These are phyloP conservation scores for Penicillium macrosclerotiorum DNA, from an alignment of 495 filamentous ascomycete genomes.

Conservation along the genomic window DNA sequence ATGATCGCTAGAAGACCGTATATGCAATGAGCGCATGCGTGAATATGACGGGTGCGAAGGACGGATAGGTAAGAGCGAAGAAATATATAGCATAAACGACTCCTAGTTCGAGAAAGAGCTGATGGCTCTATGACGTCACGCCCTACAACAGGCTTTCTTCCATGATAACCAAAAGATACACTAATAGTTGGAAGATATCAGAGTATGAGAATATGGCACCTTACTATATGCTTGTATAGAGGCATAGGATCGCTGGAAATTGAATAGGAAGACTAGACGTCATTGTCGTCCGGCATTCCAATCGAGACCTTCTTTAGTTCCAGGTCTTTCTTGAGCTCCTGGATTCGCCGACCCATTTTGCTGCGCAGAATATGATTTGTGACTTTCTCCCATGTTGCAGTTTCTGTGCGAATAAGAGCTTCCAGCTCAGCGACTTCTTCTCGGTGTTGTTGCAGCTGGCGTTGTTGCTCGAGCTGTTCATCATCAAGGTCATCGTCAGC, in stretches of 20 bases:
- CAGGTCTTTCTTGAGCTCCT: conserved; percentile 47
- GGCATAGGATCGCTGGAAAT: no score
- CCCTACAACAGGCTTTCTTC: conserved; percentile 4
- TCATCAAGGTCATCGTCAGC: conserved; percentile 63
- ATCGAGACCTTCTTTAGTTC: conserved; percentile 49
- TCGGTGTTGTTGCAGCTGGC: conserved; percentile 47
- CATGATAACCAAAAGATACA: no score
- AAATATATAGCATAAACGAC: neutral
- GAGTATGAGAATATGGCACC: no score
- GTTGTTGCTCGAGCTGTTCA: conserved; percentile 45
- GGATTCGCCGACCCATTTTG: conserved; percentile 50
- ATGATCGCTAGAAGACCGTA: no score
- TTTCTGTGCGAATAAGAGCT: conserved; percentile 43
- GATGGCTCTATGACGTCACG: conserved; percentile 23
- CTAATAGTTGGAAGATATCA: no score
- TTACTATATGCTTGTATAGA: no score
- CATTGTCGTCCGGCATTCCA: conserved; percentile 39
- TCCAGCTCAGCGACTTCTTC: conserved; percentile 52
- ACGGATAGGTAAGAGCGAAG: no score
- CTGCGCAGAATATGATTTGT: conserved; percentile 47
- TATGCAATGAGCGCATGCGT: no score
- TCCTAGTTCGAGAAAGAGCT: neutral
- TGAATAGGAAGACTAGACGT: conserved; percentile 27
- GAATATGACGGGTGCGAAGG: no score
- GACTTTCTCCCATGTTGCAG: conserved; percentile 40